Conservation (phyloP, 1,139 yeast genomes). For the Yamadazyma friedrichii region DNA sequence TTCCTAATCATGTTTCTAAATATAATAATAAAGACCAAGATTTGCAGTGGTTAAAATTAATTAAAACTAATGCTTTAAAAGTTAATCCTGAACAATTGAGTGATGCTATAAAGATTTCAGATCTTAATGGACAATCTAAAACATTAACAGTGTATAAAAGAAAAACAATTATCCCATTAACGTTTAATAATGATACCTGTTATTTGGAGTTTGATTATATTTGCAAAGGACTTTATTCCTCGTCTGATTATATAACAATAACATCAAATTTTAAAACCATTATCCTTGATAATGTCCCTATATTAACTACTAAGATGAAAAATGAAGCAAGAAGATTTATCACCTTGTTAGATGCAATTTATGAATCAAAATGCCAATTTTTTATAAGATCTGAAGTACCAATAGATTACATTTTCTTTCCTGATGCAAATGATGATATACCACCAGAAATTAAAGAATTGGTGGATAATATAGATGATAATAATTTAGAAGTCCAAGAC, state of each 20-base stretch:
- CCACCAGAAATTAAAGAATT: slow-evolving; percentile 16
- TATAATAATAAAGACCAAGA: slow-evolving; percentile 24
- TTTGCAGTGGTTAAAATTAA: slow-evolving; percentile 34
- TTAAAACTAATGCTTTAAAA: slow-evolving; percentile 22
- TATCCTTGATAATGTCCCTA: slow-evolving; percentile 61
- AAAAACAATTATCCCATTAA: slow-evolving; percentile 44
- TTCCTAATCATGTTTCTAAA: slow-evolving; percentile 31
- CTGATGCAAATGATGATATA: slow-evolving; percentile 34
- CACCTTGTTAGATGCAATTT: slow-evolving; percentile 64
- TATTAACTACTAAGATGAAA: slow-evolving; percentile 55
- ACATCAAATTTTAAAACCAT: slow-evolving; percentile 60
- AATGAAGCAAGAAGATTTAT: slow-evolving; percentile 71
- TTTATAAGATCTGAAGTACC: slow-evolving; percentile 49
- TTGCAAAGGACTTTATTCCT: slow-evolving; percentile 59
- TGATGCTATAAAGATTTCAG: slow-evolving; percentile 5
- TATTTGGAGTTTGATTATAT: slow-evolving; percentile 53
- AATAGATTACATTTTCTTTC: slow-evolving; percentile 58
- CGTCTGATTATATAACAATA: slow-evolving; percentile 68
- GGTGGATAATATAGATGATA: slow-evolving; percentile 18
- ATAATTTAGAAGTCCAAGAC: slow-evolving; percentile 49
- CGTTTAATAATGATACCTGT: slow-evolving; percentile 38
- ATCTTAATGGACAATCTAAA: slow-evolving; percentile 25
- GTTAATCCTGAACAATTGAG: slow-evolving; percentile 17
- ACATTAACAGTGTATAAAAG: slow-evolving; percentile 57
- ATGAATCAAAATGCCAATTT: slow-evolving; percentile 64